Conservation (phyloP, 1,284 basidiomycete genomes). For the Apiotrichum porosum region DNA sequence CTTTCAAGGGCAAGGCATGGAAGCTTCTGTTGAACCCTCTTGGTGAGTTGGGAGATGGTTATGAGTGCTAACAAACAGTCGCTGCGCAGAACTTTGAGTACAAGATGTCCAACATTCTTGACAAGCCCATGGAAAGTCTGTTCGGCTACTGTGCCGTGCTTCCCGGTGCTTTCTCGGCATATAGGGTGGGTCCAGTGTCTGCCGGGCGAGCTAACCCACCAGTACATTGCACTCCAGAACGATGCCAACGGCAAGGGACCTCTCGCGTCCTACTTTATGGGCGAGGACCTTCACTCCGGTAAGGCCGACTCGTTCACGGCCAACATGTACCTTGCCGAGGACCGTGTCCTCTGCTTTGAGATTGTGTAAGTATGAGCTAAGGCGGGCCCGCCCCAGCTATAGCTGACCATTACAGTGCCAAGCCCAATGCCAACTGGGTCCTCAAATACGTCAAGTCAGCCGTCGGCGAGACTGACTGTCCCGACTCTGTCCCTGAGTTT, state of each 20-base stretch:
- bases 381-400: neutral
- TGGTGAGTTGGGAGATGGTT: conserved; percentile 52
- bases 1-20: conserved; percentile 87
- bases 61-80: conserved; percentile 52
- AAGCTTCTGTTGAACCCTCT: conserved; percentile 73
- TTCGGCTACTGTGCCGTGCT: conserved; percentile 79
- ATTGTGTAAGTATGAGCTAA: conserved; percentile 55
- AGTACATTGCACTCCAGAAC: conserved; percentile 61
- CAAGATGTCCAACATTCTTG: conserved; percentile 80
- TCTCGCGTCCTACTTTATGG: conserved; percentile 92
- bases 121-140: conserved; percentile 88
- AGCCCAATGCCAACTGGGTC: conserved; percentile 83
- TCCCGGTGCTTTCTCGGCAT: conserved; percentile 92
- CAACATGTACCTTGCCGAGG: conserved; percentile 49
- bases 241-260: conserved; percentile 80
- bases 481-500: conserved; percentile 88
- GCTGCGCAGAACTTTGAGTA: conserved; percentile 94
- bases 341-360: conserved; percentile 96
- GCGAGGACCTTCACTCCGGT: conserved; percentile 81
- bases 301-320: conserved; percentile 95
- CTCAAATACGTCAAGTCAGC: conserved; percentile 95
- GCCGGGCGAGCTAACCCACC: neutral
- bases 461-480: conserved; percentile 94
- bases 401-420: conserved; percentile 55
- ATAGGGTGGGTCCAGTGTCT: conserved; percentile 46